Base-by-base conservation (phyloP, 2,329 filamentous ascomycete species). In the Xylaria sp. region DNA sequence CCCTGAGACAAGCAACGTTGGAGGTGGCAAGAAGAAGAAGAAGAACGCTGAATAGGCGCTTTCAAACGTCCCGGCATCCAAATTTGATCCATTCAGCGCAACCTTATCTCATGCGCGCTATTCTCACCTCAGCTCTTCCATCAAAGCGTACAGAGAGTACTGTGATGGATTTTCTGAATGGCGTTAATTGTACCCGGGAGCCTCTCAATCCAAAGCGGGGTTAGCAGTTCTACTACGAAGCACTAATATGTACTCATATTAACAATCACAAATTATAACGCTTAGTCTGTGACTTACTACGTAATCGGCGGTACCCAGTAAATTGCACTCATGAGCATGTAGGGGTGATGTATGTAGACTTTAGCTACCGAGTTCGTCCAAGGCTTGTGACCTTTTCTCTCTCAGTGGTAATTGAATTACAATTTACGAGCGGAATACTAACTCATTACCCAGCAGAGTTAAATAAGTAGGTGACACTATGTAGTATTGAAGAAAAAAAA, bases 11-110 rank as follows among this genome's bases (percentile, higher is more conserved):
- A 69, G 80, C 71, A 80, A 77, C 67, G 77, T 79, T 53, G 78
- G 79, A 55, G 78, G 79, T 70, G 78, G 81, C 72, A 89, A 89
- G 84, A 94, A 94, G 88, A 90, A 90, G 84, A 90, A 89, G 84
- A 90, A 90, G 84, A 88, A 87, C 82, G 86, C 83, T 68, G 83
- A 84, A 78, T 82, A 82, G 68, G 73, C 64, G 79, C 76, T 77
- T 61, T 59, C 21, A 18, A 42, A 71, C 29, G 67, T 55, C 60
- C 42, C 51, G 47, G 65, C 70, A 63, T 73, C 73, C 69, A 72
- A 75, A 76, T 81, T 78, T 81, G 77, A 78, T 81, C 75, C 79
- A 80, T 75, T 79, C 77, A 78, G 78, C 27, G 44, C 37, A 63
- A 57, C 47, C 18, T 67, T 21, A 58, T 65, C 16, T 67, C 21